Evolutionary conservation across 768 basidiomycete species (phyloP), one percentile per base, ranked within the genome.

Genomic region (Termitomyces sp.): DNA sequence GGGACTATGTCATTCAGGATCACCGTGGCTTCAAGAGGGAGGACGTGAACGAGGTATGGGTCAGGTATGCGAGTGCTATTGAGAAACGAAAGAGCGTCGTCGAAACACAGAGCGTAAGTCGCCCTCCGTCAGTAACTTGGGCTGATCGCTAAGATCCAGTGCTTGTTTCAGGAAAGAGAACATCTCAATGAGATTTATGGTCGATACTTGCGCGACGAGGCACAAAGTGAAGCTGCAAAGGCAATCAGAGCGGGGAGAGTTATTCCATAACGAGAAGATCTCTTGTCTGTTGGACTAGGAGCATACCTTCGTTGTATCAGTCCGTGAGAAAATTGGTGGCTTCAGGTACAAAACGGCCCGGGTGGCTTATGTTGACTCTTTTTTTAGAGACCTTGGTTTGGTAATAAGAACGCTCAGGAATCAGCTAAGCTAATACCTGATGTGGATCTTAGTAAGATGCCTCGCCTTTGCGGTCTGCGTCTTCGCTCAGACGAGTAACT

Each of bases 161-260:
- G 3, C 11, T 32, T 52, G 35, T 24, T 55, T 50, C 40, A 68
- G 67, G 67, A 66, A 35, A 63, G 58, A 46, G 67, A 74, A 50
- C 78, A 86, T 66, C 77, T 81, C 49, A 70, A 72, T 4, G 77
- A 76, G 53, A 80, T 87, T 1, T 83, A 83, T 61, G 79, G 74
- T 8, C 78, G 85, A 4, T 88, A 85, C 68, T 72, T 88, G 44
- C 77, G 78, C 8, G 79, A 88, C 64, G 83, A 85, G 64, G 80
- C 83, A 2, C 78, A 82, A 68, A 81, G 82, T 61, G 82, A 81
- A 55, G 79, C 76, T 35, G 83, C 83, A 0, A 83, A 81, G 62
- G 84, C 82, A 6, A 78, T 78, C 13, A 74, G 82, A 51, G 76
- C 75, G 32, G 81, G 82, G 5, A 70, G 73, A 61, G 58, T 63